Evolutionary conservation across 2,329 filamentous ascomycete genomes (phyloP).

Genomic region (Coniochaeta prunicola): DNA sequence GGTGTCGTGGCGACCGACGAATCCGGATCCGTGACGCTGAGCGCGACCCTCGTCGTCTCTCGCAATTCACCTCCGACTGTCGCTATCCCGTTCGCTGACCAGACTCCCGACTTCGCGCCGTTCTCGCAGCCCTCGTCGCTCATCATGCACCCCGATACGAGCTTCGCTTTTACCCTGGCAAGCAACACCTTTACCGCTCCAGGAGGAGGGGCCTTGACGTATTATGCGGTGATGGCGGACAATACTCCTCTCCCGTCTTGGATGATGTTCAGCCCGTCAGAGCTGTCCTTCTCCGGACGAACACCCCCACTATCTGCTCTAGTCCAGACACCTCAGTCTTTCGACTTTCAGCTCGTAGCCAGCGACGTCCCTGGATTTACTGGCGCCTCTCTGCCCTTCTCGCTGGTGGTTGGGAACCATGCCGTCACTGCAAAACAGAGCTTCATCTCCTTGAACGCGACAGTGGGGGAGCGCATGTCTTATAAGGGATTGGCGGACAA

Average conservation of each 20-base stretch:
- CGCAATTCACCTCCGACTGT: slow-evolving; percentile 46
- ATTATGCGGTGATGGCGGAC: slow-evolving; percentile 69
- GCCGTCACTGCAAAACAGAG: slow-evolving; percentile 57
- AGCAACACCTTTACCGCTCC: slow-evolving; percentile 56
- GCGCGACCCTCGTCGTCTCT: slow-evolving; percentile 65
- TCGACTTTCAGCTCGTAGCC: slow-evolving; percentile 65
- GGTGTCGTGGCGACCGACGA: slow-evolving; percentile 62
- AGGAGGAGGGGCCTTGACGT: slow-evolving; percentile 47
- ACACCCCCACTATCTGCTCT: slow-evolving; percentile 60
- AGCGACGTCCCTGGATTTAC: slow-evolving; percentile 76
- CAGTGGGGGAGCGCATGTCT: slow-evolving; percentile 38
- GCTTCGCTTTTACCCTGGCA: slow-evolving; percentile 47
- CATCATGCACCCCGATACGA: slow-evolving; percentile 42
- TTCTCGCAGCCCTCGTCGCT: slow-evolving; percentile 55
- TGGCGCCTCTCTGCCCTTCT: slow-evolving; percentile 57
- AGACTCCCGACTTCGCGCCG: slow-evolving; percentile 50
- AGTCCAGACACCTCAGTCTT: slow-evolving; percentile 62
- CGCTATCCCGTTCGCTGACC: slow-evolving; percentile 47
- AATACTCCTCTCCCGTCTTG: slow-evolving; percentile 82
- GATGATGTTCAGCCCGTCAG: slow-evolving; percentile 63
- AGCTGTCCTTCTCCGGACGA: slow-evolving; percentile 61
- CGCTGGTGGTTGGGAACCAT: slow-evolving; percentile 64
- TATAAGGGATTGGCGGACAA: slow-evolving; percentile 43
- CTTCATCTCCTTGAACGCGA: slow-evolving; percentile 49
- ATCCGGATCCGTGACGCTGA: slow-evolving; percentile 55